Conservation (phyloP, 2,329 filamentous ascomycete genomes). For the Ceratocystis variospora region DNA sequence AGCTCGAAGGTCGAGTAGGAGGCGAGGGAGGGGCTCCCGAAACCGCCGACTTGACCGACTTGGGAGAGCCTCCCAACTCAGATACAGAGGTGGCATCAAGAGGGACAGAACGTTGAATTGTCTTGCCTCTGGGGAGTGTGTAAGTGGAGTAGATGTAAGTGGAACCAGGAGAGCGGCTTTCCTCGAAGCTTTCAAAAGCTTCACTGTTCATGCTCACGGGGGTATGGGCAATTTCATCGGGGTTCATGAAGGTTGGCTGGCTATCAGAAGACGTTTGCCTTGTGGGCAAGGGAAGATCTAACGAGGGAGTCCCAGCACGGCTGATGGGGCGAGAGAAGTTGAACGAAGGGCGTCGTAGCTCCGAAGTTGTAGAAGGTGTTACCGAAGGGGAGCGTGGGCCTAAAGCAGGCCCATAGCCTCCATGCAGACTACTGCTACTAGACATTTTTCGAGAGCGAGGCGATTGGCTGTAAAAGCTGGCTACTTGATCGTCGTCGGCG, state of each 20-base stretch:
- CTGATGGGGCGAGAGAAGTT: conserved; percentile 92
- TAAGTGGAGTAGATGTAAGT: conserved; percentile 85
- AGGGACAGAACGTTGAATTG: conserved; percentile 53
- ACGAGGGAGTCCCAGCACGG: conserved; percentile 46
- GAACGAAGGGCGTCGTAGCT: conserved; percentile 63
- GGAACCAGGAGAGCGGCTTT: conserved; percentile 31
- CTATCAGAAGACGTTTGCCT: conserved; percentile 54
- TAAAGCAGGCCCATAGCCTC: conserved; percentile 30
- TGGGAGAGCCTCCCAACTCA: conserved; percentile 23
- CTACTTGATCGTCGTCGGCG: conserved; percentile 51
- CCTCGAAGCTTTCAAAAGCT: conserved; percentile 41
- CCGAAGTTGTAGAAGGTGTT: conserved; percentile 75
- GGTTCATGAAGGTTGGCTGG: conserved; percentile 42
- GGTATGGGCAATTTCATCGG: conserved; percentile 52
- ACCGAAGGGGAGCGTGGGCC: conserved; percentile 38
- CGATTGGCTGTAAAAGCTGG: conserved; percentile 35
- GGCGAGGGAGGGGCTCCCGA: conserved; percentile 42
- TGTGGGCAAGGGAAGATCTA: conserved; percentile 36
- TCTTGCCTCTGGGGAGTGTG: conserved; percentile 66
- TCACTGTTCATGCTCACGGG: conserved; percentile 62
- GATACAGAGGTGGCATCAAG: conserved; percentile 46
- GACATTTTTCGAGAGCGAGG: conserved; percentile 57
- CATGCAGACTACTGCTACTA: conserved; percentile 43
- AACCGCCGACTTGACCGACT: conserved; percentile 24
- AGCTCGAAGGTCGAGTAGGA: conserved; percentile 46